Conservation (phyloP, 2,329 filamentous ascomycete species). For the Ophiostoma sp. region DNA sequence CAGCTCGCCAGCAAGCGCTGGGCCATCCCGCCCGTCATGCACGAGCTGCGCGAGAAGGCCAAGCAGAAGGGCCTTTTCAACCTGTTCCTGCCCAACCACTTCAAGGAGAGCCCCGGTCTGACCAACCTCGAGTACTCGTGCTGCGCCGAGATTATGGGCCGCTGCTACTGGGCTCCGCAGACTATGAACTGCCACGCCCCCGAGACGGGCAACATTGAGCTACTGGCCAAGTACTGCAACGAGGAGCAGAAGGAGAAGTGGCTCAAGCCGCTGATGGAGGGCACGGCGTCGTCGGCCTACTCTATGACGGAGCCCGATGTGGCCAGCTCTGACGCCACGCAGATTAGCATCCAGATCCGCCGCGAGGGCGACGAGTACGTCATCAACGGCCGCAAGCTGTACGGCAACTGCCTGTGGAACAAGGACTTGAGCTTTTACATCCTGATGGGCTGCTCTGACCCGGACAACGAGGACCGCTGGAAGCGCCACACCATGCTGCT, state of each 20-base stretch:
- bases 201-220: conserved; percentile 95
- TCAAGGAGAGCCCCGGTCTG: conserved; percentile 90
- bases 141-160: conserved; percentile 94
- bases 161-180: conserved; percentile 77
- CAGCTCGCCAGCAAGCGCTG: conserved; percentile 82
- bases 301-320: conserved; percentile 92
- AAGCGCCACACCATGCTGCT: conserved; percentile 90
- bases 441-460: conserved; percentile 91
- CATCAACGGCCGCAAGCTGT: conserved; percentile 99
- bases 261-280: conserved; percentile 78
- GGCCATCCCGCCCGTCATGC: conserved; percentile 44
- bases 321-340: conserved; percentile 87
- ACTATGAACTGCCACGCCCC: conserved; percentile 88
- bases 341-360: conserved; percentile 81
- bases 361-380: conserved; percentile 86
- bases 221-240: conserved; percentile 86
- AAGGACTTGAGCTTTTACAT: conserved; percentile 89
- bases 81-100: conserved; percentile 95
- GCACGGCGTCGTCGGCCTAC: conserved; percentile 85
- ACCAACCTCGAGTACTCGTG: conserved; percentile 94
- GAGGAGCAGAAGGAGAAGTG: conserved; percentile 81
- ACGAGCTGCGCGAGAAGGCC: conserved; percentile 45
- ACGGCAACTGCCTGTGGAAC: conserved; percentile 94
- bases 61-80: conserved; percentile 87
- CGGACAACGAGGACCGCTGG: conserved; percentile 74